Evolutionary conservation across 495 filamentous ascomycete genomes (phyloP).

Genomic region (Talaromyces liani): DNA sequence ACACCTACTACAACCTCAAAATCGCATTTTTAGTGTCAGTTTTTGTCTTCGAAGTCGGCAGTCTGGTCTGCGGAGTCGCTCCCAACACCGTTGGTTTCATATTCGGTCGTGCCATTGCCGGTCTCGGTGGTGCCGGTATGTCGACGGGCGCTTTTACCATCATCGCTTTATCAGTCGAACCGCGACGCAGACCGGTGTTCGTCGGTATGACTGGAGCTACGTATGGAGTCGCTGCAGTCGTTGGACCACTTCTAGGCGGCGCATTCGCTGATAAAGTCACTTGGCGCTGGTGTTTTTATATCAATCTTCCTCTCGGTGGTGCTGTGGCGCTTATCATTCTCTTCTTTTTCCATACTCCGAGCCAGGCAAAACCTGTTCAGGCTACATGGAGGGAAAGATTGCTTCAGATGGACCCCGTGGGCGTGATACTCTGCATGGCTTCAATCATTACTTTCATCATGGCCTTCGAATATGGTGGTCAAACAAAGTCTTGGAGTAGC

Average conservation of each 20-base stretch:
- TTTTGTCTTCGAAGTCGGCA: constrained; percentile 60
- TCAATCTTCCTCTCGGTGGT: constrained; percentile 37
- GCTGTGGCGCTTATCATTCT: constrained; percentile 34
- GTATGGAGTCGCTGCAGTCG: constrained; percentile 48
- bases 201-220: not conserved
- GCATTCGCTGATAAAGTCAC: constrained; percentile 53
- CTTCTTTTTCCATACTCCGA: constrained; percentile 34
- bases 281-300: constrained; percentile 16
- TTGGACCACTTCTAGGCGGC: constrained; percentile 74
- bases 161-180: constrained; percentile 22
- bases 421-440: constrained; percentile 15
- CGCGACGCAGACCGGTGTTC: constrained; percentile 7
- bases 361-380: constrained; percentile 2
- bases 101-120: constrained; percentile 65
- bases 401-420: constrained; percentile 23
- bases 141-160: constrained; percentile 22
- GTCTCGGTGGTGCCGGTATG: constrained; percentile 47
- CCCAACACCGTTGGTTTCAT: constrained; percentile 58
- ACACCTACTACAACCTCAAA: constrained; percentile 22
- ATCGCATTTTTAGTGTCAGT: constrained; percentile 9
- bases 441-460: constrained; percentile 23
- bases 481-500: constrained; percentile 21
- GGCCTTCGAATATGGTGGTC: constrained; percentile 30
- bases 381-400: constrained; percentile 11
- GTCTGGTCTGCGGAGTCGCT: constrained; percentile 57